Conservation (phyloP, 352 stramenopile genomes). For the Phytophthora constricta region DNA sequence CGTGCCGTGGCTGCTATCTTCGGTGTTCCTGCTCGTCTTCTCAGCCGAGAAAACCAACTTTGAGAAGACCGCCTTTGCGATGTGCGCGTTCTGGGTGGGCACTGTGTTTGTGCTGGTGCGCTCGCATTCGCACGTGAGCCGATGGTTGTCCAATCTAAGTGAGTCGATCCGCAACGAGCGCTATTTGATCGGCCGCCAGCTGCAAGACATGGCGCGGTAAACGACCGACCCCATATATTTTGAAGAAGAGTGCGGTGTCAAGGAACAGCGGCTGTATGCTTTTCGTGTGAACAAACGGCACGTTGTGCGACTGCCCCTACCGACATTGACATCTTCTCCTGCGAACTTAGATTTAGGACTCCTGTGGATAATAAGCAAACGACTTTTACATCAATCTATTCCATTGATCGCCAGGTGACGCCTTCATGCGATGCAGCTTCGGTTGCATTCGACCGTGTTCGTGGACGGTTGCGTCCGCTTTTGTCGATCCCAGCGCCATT, state of each 20-base stretch:
- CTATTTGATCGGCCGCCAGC: constrained; percentile 85
- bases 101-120: constrained; percentile 41
- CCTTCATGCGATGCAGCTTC: constrained; percentile 4
- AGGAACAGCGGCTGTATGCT: neutral
- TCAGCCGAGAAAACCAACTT: constrained; percentile 43
- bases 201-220: constrained; percentile 88
- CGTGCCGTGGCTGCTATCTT: constrained; percentile 58
- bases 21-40: constrained; percentile 48
- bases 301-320: too few relatives aligned
- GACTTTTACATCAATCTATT: too few relatives aligned
- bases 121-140: constrained; percentile 55
- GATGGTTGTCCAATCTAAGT: constrained; percentile 73
- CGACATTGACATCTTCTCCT: constrained; percentile 18
- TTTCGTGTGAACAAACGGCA: constrained; percentile 1
- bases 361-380: constrained; percentile 39
- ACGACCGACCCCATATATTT: neutral
- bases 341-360: constrained; percentile 38
- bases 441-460: constrained; percentile 19
- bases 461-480: constrained; percentile 11
- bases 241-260: constrained; percentile 6
- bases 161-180: constrained; percentile 90
- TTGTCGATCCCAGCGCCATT: constrained; percentile 5
- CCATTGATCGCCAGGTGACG: neutral
- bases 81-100: constrained; percentile 57
- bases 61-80: constrained; percentile 63